Evolutionary conservation across 2,329 filamentous ascomycete species (phyloP), one percentile per base, ranked within the genome.

Genomic region (Sporothrix luriei): DNA sequence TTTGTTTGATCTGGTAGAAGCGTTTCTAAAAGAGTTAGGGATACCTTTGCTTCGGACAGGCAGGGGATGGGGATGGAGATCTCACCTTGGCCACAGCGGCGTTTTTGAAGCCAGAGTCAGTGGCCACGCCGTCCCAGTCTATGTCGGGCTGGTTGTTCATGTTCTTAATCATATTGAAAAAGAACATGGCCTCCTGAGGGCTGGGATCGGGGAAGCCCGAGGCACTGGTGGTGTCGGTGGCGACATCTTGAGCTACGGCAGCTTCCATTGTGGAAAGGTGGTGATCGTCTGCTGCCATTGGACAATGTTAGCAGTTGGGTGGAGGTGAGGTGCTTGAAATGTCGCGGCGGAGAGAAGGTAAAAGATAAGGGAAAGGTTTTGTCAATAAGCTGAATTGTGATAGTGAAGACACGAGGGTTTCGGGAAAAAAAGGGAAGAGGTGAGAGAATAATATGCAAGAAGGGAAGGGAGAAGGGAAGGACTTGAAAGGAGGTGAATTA

Each of bases 1-100:
- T 84, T 59, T 78, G 77, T 75, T 82, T 85, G 71, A 86, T 80
- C 71, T 86, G 83, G 3, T 82, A 79, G 69, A 82, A 86, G 59
- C 84, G 82, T 69, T 51, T 46, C 66, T 71, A 49, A 5, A 55
- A n/a, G n/a, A 29, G 19, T 26, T 33, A 62, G 38, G 38, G 46
- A 2, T 33, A 4, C 14, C 40, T 13, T 43, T 43, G n/a, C n/a
- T 16, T 43, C 5, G 19, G 21, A 16, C 4, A 43, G 26, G 51
- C 9, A 46, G 19, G 4, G n/a, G 7, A 7, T 2, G 19, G 4
- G n/a, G 7, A 7, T 2, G 14, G 3, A 57, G 14, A 24, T 11
- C 11, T 7, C 77, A 83, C 83, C 75, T 80, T 82, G 69, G 84
- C 84, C 3, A 81, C 80, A 10, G 78, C 77, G 0, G 78, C 81